Base-by-base conservation (phyloP, 1,139 yeast species). In the Hemisphaericaspora xylofermentans region DNA sequence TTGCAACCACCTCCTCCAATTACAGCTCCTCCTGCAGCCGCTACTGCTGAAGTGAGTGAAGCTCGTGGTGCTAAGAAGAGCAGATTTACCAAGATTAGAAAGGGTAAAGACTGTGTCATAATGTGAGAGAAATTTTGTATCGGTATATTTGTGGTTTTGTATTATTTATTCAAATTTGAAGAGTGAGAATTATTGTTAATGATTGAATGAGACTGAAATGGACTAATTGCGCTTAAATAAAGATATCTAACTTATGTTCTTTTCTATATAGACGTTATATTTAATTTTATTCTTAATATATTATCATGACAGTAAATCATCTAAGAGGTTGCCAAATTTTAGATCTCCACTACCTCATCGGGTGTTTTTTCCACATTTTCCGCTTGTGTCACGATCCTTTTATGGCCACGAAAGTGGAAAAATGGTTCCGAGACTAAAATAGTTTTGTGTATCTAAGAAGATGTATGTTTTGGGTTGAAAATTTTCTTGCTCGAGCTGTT, bases 91-190 rank as follows among this genome's bases (percentile, higher is more conserved):
- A 42, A 37, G 13, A 36, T 38, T 13, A 50, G 47, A 47, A 64
- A 59, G 55, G 64, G 62, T 56, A 59, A 63, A 42, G 69, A 66
- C 42, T 68, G 74, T 56, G 66, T 64, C 19, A 56, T 64, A 41
- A 55, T 63, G 63, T 64, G 39, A 30, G 14, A 24, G 27, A 4
- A 24, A n/a, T n/a, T n/a, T n/a, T 24, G 27, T 24, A 9, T 9
- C n/a, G 12, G 4, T 24, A 24, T 24, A 9, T 18, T 19, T 18
- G 26, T 8, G 8, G 6, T 16, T 19, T 18, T 33, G 27, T 33
- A 17, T 15, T 33, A 29, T 10, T 15, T 16, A 29, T 16, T 29
- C 27, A 24, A 24, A 24, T 5, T 8, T 24, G 10, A 4, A 12
- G 12, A 21, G 8, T 6, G 24, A 21, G 5, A 6, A 24, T 24